Base-by-base conservation (phyloP, 1,139 yeast genomes). In the Fermentozyma sake region DNA sequence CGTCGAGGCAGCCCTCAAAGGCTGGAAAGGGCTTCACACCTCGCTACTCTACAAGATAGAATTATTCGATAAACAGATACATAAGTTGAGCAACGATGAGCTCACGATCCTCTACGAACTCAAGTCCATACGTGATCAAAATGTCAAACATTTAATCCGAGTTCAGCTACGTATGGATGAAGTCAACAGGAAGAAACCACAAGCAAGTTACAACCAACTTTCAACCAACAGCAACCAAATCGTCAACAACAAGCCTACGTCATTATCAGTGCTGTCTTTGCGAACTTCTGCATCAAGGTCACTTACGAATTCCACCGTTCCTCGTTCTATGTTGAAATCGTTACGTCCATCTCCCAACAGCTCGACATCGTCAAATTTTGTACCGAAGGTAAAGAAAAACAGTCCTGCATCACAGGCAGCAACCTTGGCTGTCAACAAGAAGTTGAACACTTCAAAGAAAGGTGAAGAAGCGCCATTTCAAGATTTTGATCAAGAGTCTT, bases 21-120 rank as follows among this genome's bases (percentile, higher is more conserved):
- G 87, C 3, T 81, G 89, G 89, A 79, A 76, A 42, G 63, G 77
- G 6, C 54, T 81, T 12, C 84, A 78, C 39, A 76, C 83, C 2
- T 68, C 72, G 28, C 61, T 78, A 7, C 59, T 76, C 29, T 74
- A 61, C 47, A 74, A 73, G 41, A 53, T 79, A 23, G 82, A 78
- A 20, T 42, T 58, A 9, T 65, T 79, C 30, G 81, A 77, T 27
- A 69, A 68, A 34, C 52, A 55, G 8, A 48, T 57, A 7, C 30
- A 46, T 15, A 61, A 58, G 34, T 41, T 40, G 20, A 38, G 56
- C 7, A 48, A 53, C 5, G 77, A 73, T 26, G 79, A 73, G 35
- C 37, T 52, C 12, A 48, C 49, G 16, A 46, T 73, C 4, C 47
- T 71, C 20, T 58, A 57, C 24, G 79, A 74, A 39, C 50, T 75